These are phyloP conservation scores for Colletotrichum somersetense DNA, from an alignment of 2,329 filamentous ascomycete species.

Conservation along the genomic window DNA sequence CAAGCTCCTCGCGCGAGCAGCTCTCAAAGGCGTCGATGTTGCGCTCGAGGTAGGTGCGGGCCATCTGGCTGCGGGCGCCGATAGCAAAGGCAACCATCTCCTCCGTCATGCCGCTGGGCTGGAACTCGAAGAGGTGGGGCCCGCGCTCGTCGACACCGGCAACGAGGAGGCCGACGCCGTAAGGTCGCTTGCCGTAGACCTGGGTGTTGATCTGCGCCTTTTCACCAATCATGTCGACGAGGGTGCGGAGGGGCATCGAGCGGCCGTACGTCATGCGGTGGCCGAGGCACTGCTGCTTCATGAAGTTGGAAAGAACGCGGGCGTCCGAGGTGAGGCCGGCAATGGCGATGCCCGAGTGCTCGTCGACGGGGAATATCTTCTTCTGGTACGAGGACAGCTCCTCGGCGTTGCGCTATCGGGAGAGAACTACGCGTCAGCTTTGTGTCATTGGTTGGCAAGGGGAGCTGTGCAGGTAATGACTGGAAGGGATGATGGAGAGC, in stretches of 20 bases:
- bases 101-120: constrained; percentile 94
- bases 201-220: constrained; percentile 98
- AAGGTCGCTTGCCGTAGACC: constrained; percentile 95
- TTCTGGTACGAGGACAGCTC: constrained; percentile 99
- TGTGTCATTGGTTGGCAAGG: neutral
- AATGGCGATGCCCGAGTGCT: constrained; percentile 94
- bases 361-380: constrained; percentile 97
- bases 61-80: constrained; percentile 96
- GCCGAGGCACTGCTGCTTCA: constrained; percentile 98
- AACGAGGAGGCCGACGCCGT: constrained; percentile 93
- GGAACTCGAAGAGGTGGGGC: constrained; percentile 98
- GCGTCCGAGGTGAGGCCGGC: constrained; percentile 97
- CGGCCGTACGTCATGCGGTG: constrained; percentile 97
- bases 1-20: constrained; percentile 84
- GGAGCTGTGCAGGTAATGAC: neutral
- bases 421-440: constrained; percentile 8
- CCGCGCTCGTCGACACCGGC: constrained; percentile 94
- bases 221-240: constrained; percentile 92
- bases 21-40: constrained; percentile 86
- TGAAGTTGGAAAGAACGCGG: constrained; percentile 99
- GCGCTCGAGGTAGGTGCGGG: constrained; percentile 94
- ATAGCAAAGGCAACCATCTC: constrained; percentile 98
- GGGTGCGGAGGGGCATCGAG: constrained; percentile 88
- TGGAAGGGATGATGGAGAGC: constrained; percentile 3
- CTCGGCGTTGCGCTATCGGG: constrained; percentile 91